Percentiles rank a stretch among this genome's conserved stretches.
These are phyloP conservation scores for Dioszegia hungarica DNA, from an alignment of 768 basidiomycete species.

Conservation along the genomic window DNA sequence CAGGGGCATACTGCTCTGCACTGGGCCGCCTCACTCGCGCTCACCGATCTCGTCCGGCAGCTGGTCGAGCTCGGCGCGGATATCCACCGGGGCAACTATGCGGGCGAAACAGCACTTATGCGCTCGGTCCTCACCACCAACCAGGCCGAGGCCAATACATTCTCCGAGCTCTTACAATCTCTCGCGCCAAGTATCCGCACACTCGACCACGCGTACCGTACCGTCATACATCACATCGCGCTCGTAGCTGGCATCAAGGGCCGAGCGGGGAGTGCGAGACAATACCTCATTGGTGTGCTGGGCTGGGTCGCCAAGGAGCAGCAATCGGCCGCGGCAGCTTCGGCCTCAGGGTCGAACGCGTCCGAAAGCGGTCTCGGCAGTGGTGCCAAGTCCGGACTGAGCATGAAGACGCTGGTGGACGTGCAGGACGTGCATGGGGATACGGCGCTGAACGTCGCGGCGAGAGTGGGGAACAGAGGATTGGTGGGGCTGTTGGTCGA, in stretches of 20 bases:
- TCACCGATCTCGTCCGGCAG: constrained; percentile 62
- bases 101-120: constrained; percentile 90
- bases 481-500: constrained; percentile 81
- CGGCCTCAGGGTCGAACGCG: background rate
- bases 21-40: constrained; percentile 79
- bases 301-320: constrained; percentile 61
- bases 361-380: background rate
- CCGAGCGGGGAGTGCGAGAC: constrained; percentile 72
- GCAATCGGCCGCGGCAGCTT: constrained; percentile 50
- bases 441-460: constrained; percentile 91
- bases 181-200: constrained; percentile 76
- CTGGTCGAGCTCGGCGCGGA: constrained; percentile 78
- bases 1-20: constrained; percentile 92
- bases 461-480: constrained; percentile 82
- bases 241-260: constrained; percentile 88
- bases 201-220: constrained; percentile 76
- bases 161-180: constrained; percentile 60
- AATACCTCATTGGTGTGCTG: constrained; percentile 87
- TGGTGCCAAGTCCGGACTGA: background rate
- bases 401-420: constrained; percentile 64
- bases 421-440: constrained; percentile 93
- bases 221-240: constrained; percentile 85
- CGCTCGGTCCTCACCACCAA: constrained; percentile 86
- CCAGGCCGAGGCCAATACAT: constrained; percentile 65
- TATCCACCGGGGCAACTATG: constrained; percentile 81